Evolutionary conservation across 371 early-diverging fungal species (phyloP), one percentile per base, ranked within the genome.

Genomic region (Dichotomocladium elegans): DNA sequence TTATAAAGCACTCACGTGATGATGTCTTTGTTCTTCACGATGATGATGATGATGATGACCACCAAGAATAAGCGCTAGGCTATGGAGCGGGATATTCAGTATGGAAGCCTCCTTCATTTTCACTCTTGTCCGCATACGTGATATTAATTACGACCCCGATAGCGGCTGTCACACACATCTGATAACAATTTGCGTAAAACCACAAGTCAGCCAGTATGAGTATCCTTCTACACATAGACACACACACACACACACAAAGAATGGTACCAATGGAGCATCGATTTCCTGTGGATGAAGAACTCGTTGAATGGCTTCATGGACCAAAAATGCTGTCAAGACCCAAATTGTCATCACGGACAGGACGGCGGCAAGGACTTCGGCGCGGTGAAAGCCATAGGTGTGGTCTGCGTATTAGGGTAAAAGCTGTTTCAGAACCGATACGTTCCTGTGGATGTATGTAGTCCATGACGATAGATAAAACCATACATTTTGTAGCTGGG

Each of bases 361-460:
- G 24, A 93, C 60, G 0, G 92, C 93, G 12, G 92, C 94, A 35
- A 94, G 68, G 25, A 93, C 90, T 66, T 94, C 93, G 31, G 88
- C 88, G 30, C 94, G 82, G 47, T 92, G 84, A 58, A 86, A 94
- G 29, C 94, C 93, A 68, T 84, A 94, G 8, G 91, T 83, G 61
- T 87, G 89, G 41, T 60, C 76, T 75, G 55, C 8, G 11, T 15
- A 15, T 25, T 15, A 37, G 25, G 29, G 11, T 51, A 30, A 31
- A n/a, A n/a, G n/a, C n/a, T n/a, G n/a, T n/a, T n/a, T n/a, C n/a
- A n/a, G n/a, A n/a, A n/a, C n/a, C n/a, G n/a, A n/a, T n/a, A n/a
- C n/a, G n/a, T n/a, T n/a, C n/a, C n/a, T n/a, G n/a, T n/a, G n/a
- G n/a, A n/a, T n/a, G n/a, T n/a, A n/a, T n/a, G n/a, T n/a, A n/a